phyloP scores from a whole-genome alignment of 352 stramenopile species.

The Aphanomyces stellatus region DNA sequence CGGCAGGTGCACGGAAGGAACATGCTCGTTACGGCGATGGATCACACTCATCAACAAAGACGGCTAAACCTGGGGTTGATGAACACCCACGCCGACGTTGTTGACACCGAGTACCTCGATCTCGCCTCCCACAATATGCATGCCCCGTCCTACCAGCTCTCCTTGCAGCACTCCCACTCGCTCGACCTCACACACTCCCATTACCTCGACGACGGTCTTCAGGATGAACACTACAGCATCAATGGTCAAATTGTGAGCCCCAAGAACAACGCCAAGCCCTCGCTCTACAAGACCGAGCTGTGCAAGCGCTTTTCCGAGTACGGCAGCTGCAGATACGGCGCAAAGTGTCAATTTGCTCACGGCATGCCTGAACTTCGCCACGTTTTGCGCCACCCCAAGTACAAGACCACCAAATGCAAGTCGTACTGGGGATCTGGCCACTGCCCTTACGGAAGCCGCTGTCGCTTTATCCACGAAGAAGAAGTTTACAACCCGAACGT shows the following conservation, averaged over 20 bases:
- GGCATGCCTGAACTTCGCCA: slow-evolving; percentile 75
- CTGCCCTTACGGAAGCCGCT: slow-evolving; percentile 83
- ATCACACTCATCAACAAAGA: slow-evolving; percentile 9
- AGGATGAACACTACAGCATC: slow-evolving; percentile 16
- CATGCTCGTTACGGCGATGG: slow-evolving; percentile 21
- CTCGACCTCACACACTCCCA: slow-evolving; percentile 12
- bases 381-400: slow-evolving; percentile 83
- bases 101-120: slow-evolving; percentile 17
- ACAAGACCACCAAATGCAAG: slow-evolving; percentile 89
- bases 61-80: slow-evolving; percentile 16
- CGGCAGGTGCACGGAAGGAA: neutral
- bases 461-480: slow-evolving; percentile 80
- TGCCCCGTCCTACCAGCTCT: neutral
- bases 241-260: slow-evolving; percentile 3
- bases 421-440: slow-evolving; percentile 74
- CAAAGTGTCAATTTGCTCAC: slow-evolving; percentile 87
- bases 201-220: slow-evolving; percentile 14
- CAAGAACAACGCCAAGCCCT: slow-evolving; percentile 21
- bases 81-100: neutral
- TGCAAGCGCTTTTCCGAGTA: slow-evolving; percentile 86
- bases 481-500: slow-evolving; percentile 21
- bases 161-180: slow-evolving; percentile 16
- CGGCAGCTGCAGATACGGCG: slow-evolving; percentile 77
- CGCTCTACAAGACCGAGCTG: slow-evolving; percentile 88
- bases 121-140: slow-evolving; percentile 9